Conservation (phyloP, 2,329 filamentous ascomycete species). For the Trichoderma hamatum region DNA sequence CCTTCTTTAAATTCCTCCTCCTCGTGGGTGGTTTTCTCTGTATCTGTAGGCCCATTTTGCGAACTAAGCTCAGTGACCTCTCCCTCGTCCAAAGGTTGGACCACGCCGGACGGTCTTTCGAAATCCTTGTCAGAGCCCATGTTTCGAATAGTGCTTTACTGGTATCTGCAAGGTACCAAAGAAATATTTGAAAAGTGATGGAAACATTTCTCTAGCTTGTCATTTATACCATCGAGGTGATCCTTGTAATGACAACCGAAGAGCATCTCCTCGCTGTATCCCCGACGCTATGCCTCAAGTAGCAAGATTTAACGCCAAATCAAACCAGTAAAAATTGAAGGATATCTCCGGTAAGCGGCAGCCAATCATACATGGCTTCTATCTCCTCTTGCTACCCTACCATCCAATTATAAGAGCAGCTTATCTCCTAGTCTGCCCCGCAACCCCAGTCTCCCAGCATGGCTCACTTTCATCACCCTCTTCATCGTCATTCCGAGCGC, state of each 20-base stretch:
- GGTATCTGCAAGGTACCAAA: neutral
- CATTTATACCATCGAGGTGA: conserved; percentile 7
- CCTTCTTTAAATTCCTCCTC: conserved; percentile 11
- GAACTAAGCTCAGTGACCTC: neutral
- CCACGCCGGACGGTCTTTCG: neutral
- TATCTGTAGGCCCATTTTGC: neutral
- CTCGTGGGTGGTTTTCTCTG: neutral
- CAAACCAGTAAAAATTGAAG: neutral
- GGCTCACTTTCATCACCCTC: neutral
- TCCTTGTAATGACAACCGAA: neutral
- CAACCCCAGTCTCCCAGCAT: neutral
- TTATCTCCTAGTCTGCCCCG: conserved; percentile 13
- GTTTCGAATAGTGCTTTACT: neutral
- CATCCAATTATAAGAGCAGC: neutral
- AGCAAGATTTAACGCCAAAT: neutral
- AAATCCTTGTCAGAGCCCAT: neutral
- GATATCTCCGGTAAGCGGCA: neutral
- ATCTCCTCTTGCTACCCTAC: neutral
- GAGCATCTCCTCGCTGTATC: neutral
- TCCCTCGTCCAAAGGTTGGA: neutral
- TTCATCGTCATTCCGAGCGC: neutral
- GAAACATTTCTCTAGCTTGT: neutral
- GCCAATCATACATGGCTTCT: neutral
- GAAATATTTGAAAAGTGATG: neutral
- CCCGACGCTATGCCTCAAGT: neutral